phyloP scores from a whole-genome alignment of 306 rosid species.

The Ziziphus jujuba region DNA sequence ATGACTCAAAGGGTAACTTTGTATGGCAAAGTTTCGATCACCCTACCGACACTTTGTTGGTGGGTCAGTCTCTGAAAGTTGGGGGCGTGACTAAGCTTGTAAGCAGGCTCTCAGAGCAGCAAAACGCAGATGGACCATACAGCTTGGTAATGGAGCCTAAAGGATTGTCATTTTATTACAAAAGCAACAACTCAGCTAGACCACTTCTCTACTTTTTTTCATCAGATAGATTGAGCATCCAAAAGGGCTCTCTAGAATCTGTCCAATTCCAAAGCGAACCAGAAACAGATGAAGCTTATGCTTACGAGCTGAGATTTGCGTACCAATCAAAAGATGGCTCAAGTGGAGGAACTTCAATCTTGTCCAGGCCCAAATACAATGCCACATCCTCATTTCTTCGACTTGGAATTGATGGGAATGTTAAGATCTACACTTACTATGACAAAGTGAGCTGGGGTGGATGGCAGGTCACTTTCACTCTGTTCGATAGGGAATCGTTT shows the following conservation, averaged over 20 bases:
- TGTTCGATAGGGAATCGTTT: conserved; percentile 33
- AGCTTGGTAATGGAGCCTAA: conserved; percentile 51
- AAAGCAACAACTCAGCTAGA: conserved; percentile 42
- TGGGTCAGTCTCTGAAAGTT: conserved; percentile 45
- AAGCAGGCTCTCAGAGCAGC: conserved; percentile 41
- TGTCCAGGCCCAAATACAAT: conserved; percentile 50
- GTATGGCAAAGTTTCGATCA: conserved; percentile 64
- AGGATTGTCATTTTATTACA: conserved; percentile 41
- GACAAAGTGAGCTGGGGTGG: conserved; percentile 42
- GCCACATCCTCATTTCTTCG: conserved; percentile 45
- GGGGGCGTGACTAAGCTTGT: conserved; percentile 38
- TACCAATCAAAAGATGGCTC: conserved; percentile 16
- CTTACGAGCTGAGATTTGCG: conserved; percentile 28
- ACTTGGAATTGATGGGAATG: conserved; percentile 64
- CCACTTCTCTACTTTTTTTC: conserved; percentile 44
- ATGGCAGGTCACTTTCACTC: conserved; percentile 41
- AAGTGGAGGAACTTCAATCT: neutral
- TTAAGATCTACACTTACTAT: conserved; percentile 41
- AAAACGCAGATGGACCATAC: conserved; percentile 46
- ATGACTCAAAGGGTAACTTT: conserved; percentile 44
- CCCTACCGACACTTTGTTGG: conserved; percentile 58
- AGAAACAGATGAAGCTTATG: conserved; percentile 16
- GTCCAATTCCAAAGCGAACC: conserved; percentile 31
- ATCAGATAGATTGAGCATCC: neutral
- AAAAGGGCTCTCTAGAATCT: conserved; percentile 24